Evolutionary conservation across 768 basidiomycete species (phyloP), one percentile per base, ranked within the genome.

Genomic region (Auricularia heimuer): DNA sequence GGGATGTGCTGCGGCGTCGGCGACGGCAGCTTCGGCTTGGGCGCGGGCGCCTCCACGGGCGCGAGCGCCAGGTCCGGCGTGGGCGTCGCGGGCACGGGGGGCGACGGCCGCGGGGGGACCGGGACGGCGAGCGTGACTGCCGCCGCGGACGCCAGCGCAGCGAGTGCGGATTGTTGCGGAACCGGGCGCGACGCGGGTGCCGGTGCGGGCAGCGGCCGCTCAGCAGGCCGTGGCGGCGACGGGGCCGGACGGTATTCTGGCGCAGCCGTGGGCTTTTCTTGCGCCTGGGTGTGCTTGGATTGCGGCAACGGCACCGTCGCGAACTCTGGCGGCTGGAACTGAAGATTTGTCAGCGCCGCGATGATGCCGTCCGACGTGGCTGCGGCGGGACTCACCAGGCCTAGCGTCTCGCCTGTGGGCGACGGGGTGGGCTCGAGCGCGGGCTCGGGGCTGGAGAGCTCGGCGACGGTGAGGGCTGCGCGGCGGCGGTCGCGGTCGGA

Each of bases 1-100:
- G 56, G 56, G 18, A 60, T 60, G 34, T 35, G 56, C 56, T 60
- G 56, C 56, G 56, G 56, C 34, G 56, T 60, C 1, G 56, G 56
- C 14, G 29, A 33, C 16, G 56, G 56, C 34, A 24, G 29, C 56
- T 18, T 6, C 10, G 56, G 56, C 34, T 60, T 60, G 8, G 56
- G 56, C 18, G 56, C 56, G 34, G 56, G 56, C 18, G 10, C 10
- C 24, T 24, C 16, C 18, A 24, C 10, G 16, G 34, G 56, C 56
- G 56, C 56, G 24, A 14, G 24, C 33, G 56, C 56, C 3, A 60
- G 56, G 11, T 14, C 16, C 8, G 56, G 56, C 7, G 18, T 24
- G 7, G 34, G 56, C 33, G 29, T 42, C 39, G 39, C 56, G 8
- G 56, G 56, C 29, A 34, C 29, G 10, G 56, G 10, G 29, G 56